Percentiles rank a stretch among this genome's conserved stretches.
Evolutionary conservation across 2,329 filamentous ascomycete genomes (phyloP).

Genomic region (Arachnopeziza araneosa): DNA sequence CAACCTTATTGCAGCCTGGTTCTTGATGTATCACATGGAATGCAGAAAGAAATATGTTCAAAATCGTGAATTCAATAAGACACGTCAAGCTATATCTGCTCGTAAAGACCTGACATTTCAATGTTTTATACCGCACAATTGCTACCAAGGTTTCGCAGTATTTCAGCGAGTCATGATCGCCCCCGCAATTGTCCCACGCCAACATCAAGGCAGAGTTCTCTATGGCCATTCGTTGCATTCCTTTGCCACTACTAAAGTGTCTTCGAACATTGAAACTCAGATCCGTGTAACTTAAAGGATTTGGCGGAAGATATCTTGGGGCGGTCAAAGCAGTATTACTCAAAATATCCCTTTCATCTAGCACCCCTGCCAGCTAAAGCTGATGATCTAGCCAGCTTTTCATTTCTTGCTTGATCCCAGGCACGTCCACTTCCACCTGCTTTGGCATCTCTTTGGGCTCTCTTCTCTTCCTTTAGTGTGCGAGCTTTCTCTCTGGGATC

Average conservation of each 20-base stretch:
- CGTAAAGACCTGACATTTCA: neutral
- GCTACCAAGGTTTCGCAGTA: neutral
- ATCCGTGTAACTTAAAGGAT: neutral
- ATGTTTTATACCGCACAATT: neutral
- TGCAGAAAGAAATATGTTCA: neutral
- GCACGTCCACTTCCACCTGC: slow-evolving; percentile 46
- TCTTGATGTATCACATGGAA: neutral
- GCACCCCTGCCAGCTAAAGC: slow-evolving; percentile 53
- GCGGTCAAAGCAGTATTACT: neutral
- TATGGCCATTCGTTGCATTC: neutral
- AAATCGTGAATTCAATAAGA: neutral
- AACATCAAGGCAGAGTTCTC: neutral
- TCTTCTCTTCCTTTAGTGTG: slow-evolving; percentile 62
- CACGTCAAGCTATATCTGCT: neutral
- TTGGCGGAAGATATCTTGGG: neutral
- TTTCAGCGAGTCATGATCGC: neutral
- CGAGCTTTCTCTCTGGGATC: slow-evolving; percentile 81
- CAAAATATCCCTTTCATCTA: slow-evolving; percentile 32
- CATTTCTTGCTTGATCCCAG: slow-evolving; percentile 55
- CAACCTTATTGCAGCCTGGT: neutral
- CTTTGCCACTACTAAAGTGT: neutral
- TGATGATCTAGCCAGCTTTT: slow-evolving; percentile 48
- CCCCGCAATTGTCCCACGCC: neutral
- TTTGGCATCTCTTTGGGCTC: slow-evolving; percentile 49
- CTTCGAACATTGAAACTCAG: neutral